Base-by-base conservation (phyloP, 73 alveolate genomes). In the Tetrahymena malaccensis region DNA sequence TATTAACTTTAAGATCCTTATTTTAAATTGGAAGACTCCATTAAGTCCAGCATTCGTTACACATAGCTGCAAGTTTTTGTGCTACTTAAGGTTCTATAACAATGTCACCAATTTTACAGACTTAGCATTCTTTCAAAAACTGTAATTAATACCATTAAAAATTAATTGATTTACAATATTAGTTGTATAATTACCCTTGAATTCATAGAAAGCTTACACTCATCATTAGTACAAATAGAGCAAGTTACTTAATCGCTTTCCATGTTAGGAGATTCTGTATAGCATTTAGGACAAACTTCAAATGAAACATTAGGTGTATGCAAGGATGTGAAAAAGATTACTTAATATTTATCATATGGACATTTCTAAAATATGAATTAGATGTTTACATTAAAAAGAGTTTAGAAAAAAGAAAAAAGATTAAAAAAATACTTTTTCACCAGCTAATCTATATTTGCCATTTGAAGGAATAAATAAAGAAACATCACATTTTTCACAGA, bases 1-100 rank as follows among this genome's bases (percentile, higher is more conserved):
- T 85, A 85, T 50, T 50, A 33, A 34, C 50, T 85, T 37, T 17
- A 31, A 55, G 22, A 85, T 94, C 31, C 22, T 70, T 0, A 34
- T 16, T 44, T 85, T 34, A 1, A 40, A 55, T 43, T 94, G 97
- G 37, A 95, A 89, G 27, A 95, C 55, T 89, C 94, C 93, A 95
- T 95, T 85, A 56, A 85, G 95, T 85, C 97, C 97, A 95, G 56
- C 97, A 95, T 57, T 95, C 97, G 55, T 95, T 95, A 93, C 97
- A 95, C 25, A 93, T 84, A 31, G 94, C 35, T 33, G 95, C 70
- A 21, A 95, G 11, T 43, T 85, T 16, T 85, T 85, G 34, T 7
- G 93, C 85, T 4, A 95, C 50, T 35, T 38, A 85, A 10, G 97
- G 97, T 50, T 95, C 97, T 34, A 89, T 56, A 33, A 95, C 95